Evolutionary conservation across 192 early-diverging fungal species (phyloP).

Genomic region (Spinellus fusiger): DNA sequence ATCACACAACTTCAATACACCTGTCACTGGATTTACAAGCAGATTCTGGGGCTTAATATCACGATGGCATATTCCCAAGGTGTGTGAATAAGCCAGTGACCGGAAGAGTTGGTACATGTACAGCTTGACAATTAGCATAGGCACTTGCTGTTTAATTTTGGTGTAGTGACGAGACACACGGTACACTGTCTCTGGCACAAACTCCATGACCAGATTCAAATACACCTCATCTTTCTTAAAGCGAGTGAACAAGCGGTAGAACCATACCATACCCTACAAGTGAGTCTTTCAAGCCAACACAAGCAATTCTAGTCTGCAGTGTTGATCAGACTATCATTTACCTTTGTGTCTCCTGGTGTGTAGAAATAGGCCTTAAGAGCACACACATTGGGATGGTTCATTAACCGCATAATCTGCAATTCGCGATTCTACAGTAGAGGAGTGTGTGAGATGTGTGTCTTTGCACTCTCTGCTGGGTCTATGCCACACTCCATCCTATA

Average conservation of each 20-base stretch:
- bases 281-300: not conserved
- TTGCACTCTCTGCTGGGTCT: too few relatives aligned
- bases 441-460: not conserved
- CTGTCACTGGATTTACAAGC: slow-evolving; percentile 77
- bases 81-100: slow-evolving; percentile 93
- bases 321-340: slow-evolving; percentile 10
- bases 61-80: slow-evolving; percentile 92
- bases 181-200: slow-evolving; percentile 90
- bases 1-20: slow-evolving; percentile 92
- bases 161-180: slow-evolving; percentile 81
- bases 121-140: slow-evolving; percentile 84
- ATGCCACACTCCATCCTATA: not conserved
- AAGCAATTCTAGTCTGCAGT: not conserved
- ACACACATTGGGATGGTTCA: slow-evolving; percentile 87
- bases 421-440: slow-evolving; percentile 65
- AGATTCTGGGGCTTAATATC: slow-evolving; percentile 99
- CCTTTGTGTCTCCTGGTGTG: slow-evolving; percentile 79
- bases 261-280: not conserved
- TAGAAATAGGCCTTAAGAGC: slow-evolving; percentile 87
- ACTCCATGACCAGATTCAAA: slow-evolving; percentile 91
- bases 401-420: slow-evolving; percentile 84
- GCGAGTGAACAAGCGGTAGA: not conserved
- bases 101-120: slow-evolving; percentile 98
- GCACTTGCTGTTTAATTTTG: slow-evolving; percentile 87
- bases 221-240: slow-evolving; percentile 84